Evolutionary conservation across 768 basidiomycete species (phyloP), one percentile per base, ranked within the genome.

Genomic region (Lactarius sp.): DNA sequence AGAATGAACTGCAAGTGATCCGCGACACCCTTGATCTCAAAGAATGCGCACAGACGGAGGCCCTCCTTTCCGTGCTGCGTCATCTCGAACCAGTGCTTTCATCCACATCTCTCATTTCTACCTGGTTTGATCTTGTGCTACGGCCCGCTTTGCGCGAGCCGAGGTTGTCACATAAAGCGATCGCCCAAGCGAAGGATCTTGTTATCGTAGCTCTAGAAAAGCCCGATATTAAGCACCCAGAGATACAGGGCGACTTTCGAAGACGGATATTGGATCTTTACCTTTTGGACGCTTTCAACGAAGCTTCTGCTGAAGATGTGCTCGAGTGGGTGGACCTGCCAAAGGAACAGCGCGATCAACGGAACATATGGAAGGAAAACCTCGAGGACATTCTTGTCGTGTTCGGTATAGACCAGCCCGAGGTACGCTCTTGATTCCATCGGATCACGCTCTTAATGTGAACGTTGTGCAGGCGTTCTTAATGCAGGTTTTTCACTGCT

Each of bases 41-140:
- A 3, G 82, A 81, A 31, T 74, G 83, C 44, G 76, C 76, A 27
- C 88, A 90, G 69, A 80, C 79, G 3, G 87, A 90, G 69, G 73
- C 84, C 14, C 85, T 93, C 68, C 79, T 93, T 12, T 79, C 81
- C 31, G 79, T 89, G 18, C 78, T 92, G 6, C 80, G 81, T 66
- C 84, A 84, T 68, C 78, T 92, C 33, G 77, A 77, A 10, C 81
- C 85, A 13, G 77, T 88, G 34, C 75, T 91, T 7, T 77, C 87
- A 3, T 75, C 87, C 8, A 78, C 78, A 6, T 88, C 87, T 31
- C 77, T 92, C 59, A 86, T 91, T 61, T 85, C 85, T 2, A 80
- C 79, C 33, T 93, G 92, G 92, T 93, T 90, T 72, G 90, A 93
- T 71, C 80, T 88, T 39, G 79, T 89, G 33, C 78, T 93, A 3